These are phyloP conservation scores for Eucalyptus erythrocorys DNA, from an alignment of 345 rosid genomes.

Conservation along the genomic window DNA sequence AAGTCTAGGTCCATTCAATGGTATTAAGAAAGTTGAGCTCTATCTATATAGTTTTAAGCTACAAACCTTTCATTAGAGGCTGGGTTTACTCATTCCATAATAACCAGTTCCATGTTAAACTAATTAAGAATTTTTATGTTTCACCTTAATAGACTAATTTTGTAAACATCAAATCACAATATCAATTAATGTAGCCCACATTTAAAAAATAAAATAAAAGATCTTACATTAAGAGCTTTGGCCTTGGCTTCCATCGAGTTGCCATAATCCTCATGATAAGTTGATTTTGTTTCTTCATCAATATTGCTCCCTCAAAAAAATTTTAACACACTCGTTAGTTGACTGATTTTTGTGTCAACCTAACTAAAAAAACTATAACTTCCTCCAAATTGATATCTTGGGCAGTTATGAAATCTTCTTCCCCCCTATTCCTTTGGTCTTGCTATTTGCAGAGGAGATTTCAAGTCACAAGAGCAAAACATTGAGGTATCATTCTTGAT, in stretches of 20 bases:
- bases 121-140: too few relatives aligned
- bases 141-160: too few relatives aligned
- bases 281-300: neutral
- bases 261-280: neutral
- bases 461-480: neutral
- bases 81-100: too few relatives aligned
- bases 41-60: too few relatives aligned
- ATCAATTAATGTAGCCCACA: too few relatives aligned
- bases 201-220: too few relatives aligned
- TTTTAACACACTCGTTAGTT: neutral
- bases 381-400: neutral
- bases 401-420: neutral
- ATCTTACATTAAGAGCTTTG: too few relatives aligned
- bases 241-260: neutral
- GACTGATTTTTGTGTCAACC: neutral
- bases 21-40: accelerated
- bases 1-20: too few relatives aligned
- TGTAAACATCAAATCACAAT: accelerated
- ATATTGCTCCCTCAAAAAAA: neutral
- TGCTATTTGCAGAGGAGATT: neutral
- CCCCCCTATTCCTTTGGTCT: accelerated
- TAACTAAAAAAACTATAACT: neutral
- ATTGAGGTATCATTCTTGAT: too few relatives aligned
- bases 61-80: too few relatives aligned
- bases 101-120: accelerated